Base-by-base conservation (phyloP, 441 rosid genomes). In the Brassica hybrid region DNA sequence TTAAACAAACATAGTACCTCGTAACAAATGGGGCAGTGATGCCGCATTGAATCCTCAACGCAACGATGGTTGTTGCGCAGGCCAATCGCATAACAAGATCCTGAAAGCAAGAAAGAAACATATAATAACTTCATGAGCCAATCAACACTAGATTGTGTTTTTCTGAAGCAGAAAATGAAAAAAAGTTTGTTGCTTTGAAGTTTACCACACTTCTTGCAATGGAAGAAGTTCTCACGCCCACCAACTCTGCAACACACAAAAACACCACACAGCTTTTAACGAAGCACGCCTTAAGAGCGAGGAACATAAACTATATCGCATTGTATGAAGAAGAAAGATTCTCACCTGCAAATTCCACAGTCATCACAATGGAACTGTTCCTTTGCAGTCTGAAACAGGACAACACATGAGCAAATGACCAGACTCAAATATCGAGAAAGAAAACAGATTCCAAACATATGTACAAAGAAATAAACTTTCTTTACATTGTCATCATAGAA, bases 301-400 rank as follows among this genome's bases (percentile, higher is more conserved):
- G n/a, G 23, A 32, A 50, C 38, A 72, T n/a, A 36, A 23, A 32
- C 7, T 27, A 23, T n/a, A n/a, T 5, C 2, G 7, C n/a, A 75
- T 0, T 2, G 56, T 23, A n/a, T 7, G 27, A 14, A 70, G 50
- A 14, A 69, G 71, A 64, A 57, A 27, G 21, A 11, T 30, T 65
- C 88, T 67, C 56, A 93, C 99, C 97, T 84, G 85, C 99, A 93
- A 81, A 95, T 95, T n/a, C 99, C 98, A 85, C 99, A 95, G 27
- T 95, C 97, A 75, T 91, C 84, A 67, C 98, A 95, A 80, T 95
- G 99, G 78, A 93, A 93, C 77, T 90, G 99, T 27, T 79, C 81
- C 69, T 95, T 95, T 59, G 73, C 86, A 14, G 71, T 87, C 97
- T 92, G 92, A 83, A 84, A 71, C 48, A 72, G 25, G 11, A 65